These are phyloP conservation scores for Tylopilus rubrobrunneus DNA, from an alignment of 768 basidiomycete genomes.

Conservation along the genomic window DNA sequence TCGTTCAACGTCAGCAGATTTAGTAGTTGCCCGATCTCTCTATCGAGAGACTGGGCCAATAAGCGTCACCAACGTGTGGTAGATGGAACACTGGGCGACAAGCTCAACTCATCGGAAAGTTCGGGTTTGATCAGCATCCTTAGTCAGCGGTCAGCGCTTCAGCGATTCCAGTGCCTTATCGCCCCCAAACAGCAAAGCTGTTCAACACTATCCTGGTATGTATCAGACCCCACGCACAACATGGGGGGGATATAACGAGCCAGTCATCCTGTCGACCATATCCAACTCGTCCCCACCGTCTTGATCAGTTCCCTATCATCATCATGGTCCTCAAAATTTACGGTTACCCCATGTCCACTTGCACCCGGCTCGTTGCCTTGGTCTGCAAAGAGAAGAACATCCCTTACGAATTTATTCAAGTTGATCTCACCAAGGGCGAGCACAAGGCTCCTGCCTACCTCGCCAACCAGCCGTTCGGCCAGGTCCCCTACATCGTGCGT, in stretches of 20 bases:
- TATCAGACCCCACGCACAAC: no score
- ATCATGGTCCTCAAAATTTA: slow-evolving; percentile 37
- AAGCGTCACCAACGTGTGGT: no score
- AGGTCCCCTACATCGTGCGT: slow-evolving; percentile 44
- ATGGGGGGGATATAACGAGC: not conserved
- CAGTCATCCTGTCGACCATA: not conserved
- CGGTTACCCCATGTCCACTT: slow-evolving; percentile 38
- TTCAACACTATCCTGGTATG: no score
- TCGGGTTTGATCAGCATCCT: no score
- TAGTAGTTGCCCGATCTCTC: no score
- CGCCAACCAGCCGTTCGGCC: slow-evolving; percentile 55
- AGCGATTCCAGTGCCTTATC: no score
- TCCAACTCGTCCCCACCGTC: not conserved
- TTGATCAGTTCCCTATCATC: not conserved
- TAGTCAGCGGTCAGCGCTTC: no score
- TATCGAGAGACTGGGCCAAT: no score
- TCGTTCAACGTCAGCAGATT: no score
- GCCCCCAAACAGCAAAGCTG: no score
- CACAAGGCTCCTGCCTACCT: slow-evolving; percentile 46
- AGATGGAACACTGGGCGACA: no score
- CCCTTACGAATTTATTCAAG: slow-evolving; percentile 45
- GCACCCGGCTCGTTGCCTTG: slow-evolving; percentile 48
- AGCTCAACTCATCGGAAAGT: no score
- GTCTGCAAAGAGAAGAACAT: slow-evolving; percentile 54
- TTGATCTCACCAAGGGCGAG: slow-evolving; percentile 41